These are phyloP conservation scores for Dictyostelium capitatum DNA, from an alignment of 78 protist genomes.

Conservation along the genomic window DNA sequence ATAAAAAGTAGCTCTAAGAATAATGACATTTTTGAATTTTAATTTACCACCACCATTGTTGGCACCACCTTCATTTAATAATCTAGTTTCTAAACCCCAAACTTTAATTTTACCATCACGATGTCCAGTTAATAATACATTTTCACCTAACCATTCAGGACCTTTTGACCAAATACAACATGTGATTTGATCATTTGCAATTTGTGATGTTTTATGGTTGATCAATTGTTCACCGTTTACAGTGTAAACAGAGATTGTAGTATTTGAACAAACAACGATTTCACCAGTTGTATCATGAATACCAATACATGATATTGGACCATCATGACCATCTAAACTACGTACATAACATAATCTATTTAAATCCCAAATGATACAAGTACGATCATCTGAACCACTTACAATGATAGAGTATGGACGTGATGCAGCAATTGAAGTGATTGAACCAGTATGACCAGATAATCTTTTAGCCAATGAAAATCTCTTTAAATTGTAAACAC, in stretches of 20 bases:
- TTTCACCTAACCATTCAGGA: slow-evolving; percentile 74
- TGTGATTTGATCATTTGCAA: slow-evolving; percentile 58
- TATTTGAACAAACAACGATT: slow-evolving; percentile 68
- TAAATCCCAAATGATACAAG: slow-evolving; percentile 91
- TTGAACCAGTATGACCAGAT: slow-evolving; percentile 72
- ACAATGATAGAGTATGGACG: slow-evolving; percentile 75
- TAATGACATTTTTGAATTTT: slow-evolving; percentile 44
- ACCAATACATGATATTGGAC: slow-evolving; percentile 59
- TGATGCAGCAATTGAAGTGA: slow-evolving; percentile 81
- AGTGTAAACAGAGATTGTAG: slow-evolving; percentile 48
- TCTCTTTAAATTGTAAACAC: slow-evolving; percentile 68
- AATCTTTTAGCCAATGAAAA: slow-evolving; percentile 55
- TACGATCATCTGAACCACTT: slow-evolving; percentile 83
- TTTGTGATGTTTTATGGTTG: slow-evolving; percentile 53
- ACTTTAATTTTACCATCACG: slow-evolving; percentile 74
- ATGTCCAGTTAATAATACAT: slow-evolving; percentile 77
- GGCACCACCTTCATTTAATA: slow-evolving; percentile 15
- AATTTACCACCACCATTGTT: slow-evolving; percentile 6
- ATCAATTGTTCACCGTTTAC: slow-evolving; percentile 58
- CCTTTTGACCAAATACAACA: slow-evolving; percentile 66
- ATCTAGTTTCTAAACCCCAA: slow-evolving; percentile 73
- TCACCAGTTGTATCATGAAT: slow-evolving; percentile 82
- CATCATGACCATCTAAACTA: slow-evolving; percentile 45
- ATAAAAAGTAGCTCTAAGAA: slow-evolving; percentile 48
- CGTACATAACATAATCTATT: slow-evolving; percentile 78